Conservation (phyloP, 2,329 filamentous ascomycete species). For the Cladobotryum mycophilum region DNA sequence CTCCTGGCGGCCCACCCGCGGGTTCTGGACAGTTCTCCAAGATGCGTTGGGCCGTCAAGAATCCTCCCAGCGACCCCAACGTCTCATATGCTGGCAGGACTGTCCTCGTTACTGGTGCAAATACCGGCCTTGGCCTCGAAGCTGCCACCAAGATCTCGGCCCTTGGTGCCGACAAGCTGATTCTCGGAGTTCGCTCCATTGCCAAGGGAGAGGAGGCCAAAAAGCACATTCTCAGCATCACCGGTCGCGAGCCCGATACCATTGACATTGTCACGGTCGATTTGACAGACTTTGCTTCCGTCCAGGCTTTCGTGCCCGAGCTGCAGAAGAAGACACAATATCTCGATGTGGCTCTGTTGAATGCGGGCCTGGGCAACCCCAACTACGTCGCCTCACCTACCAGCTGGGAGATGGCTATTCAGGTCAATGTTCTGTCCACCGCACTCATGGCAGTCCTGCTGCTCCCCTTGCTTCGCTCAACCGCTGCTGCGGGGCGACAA, state of each 20-base stretch:
- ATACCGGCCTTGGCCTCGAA: conserved; percentile 43
- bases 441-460: conserved; percentile 46
- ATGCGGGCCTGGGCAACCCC: conserved; percentile 36
- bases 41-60: background rate
- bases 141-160: conserved; percentile 41
- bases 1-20: background rate
- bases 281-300: conserved; percentile 38
- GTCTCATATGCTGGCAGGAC: conserved; percentile 22
- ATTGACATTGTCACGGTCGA: conserved; percentile 36
- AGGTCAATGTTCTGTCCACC: conserved; percentile 54
- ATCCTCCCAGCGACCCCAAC: background rate
- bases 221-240: conserved; percentile 26
- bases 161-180: conserved; percentile 34
- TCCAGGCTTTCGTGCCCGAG: conserved; percentile 34
- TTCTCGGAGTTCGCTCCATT: conserved; percentile 39
- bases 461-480: conserved; percentile 37
- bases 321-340: conserved; percentile 28
- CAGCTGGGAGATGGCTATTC: conserved; percentile 45
- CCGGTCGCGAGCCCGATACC: conserved; percentile 20
- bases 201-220: conserved; percentile 37
- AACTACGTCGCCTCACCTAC: conserved; percentile 30
- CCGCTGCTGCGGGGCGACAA: conserved; percentile 14
- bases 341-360: conserved; percentile 40
- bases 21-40: background rate
- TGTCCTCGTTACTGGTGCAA: conserved; percentile 44